Percentiles rank a stretch among this genome's conserved stretches.
These are phyloP conservation scores for Phlyctochytrium bullatum DNA, from an alignment of 192 early-diverging fungal genomes.

Conservation along the genomic window DNA sequence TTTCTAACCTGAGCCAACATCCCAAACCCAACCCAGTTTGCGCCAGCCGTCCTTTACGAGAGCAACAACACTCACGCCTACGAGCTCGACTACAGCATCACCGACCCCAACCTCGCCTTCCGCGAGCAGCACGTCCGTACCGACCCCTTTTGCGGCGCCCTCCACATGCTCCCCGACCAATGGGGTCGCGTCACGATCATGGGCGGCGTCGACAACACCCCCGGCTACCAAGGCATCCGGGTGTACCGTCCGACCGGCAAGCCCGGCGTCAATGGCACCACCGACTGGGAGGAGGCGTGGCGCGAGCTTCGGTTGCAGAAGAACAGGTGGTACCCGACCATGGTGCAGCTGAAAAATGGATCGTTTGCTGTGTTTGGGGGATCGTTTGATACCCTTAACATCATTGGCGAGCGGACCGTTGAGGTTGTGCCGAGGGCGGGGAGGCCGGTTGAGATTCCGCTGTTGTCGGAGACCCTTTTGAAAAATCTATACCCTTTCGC, in stretches of 20 bases:
- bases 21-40: too few relatives aligned
- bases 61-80: conserved; percentile 1
- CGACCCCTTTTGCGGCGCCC: conserved; percentile 5
- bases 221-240: background rate
- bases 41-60: too few relatives aligned
- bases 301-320: too few relatives aligned
- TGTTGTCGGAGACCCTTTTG: conserved; percentile 2
- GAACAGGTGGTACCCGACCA: conserved; percentile 23
- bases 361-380: conserved; percentile 56
- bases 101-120: background rate
- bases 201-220: background rate
- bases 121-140: background rate
- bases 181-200: conserved; percentile 3
- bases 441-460: conserved; percentile 6
- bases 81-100: conserved; percentile 3
- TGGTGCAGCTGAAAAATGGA: conserved; percentile 38
- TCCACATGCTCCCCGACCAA: conserved; percentile 3
- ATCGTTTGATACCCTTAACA: background rate
- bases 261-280: background rate
- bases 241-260: background rate
- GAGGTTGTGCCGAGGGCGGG: conserved; percentile 12
- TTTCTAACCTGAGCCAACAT: too few relatives aligned
- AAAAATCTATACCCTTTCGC: conserved; percentile 26
- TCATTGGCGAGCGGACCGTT: background rate
- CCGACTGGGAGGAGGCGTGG: background rate